phyloP scores from a whole-genome alignment of 139 green algal genomes.

The Chlorella sp. region DNA sequence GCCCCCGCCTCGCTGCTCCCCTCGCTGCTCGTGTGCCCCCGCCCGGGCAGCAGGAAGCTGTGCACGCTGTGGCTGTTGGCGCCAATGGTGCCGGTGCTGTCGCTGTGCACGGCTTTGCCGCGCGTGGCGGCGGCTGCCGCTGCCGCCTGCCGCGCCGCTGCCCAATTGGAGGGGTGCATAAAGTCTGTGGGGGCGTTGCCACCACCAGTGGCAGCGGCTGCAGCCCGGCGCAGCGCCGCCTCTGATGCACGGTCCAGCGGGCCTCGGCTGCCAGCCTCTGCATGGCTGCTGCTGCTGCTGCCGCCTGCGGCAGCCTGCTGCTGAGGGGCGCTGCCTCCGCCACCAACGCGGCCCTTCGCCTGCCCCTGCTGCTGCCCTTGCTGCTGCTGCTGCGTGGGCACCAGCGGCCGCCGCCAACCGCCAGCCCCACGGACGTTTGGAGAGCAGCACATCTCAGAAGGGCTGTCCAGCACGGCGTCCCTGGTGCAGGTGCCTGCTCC shows the following conservation, averaged over 20 bases:
- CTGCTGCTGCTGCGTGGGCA: not conserved
- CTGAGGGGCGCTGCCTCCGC: not conserved
- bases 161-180: constrained; percentile 23
- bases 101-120: no score
- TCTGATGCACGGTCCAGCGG: no score
- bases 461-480: constrained; percentile 8
- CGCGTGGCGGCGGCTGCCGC: no score
- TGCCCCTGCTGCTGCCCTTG: not conserved
- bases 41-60: constrained; percentile 35
- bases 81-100: not conserved
- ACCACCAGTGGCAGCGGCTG: not conserved
- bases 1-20: constrained; percentile 17
- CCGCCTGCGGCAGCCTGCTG: not conserved
- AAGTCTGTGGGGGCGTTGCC: not conserved
- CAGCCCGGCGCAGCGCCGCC: not conserved
- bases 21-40: not conserved
- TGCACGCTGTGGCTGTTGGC: constrained; percentile 17
- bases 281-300: not conserved
- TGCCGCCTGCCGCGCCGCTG: not conserved
- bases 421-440: not conserved
- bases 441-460: not conserved
- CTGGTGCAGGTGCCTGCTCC: not conserved
- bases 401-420: not conserved
- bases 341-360: no score
- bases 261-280: not conserved